These are phyloP conservation scores for Ulmus americana DNA, from an alignment of 331 rosid species.

Conservation along the genomic window DNA sequence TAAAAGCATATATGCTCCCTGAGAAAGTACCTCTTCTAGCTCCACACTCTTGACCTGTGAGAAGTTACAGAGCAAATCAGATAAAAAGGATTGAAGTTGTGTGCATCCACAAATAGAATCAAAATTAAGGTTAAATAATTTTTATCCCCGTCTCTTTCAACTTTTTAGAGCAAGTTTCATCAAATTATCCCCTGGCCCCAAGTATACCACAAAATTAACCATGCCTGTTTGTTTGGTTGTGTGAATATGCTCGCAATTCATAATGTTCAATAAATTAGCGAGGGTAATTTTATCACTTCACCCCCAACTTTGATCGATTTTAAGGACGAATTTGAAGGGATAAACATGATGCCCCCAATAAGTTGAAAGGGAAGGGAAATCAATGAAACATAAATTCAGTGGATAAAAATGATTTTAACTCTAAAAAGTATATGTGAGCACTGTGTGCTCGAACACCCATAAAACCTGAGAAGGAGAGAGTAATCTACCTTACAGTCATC, in stretches of 20 bases:
- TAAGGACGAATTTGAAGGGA: no score
- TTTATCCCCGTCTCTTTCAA: no score
- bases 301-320: no score
- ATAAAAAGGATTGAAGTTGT: background rate
- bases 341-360: background rate
- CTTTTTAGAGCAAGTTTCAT: no score
- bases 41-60: constrained; percentile 61
- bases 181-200: no score
- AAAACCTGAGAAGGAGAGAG: background rate
- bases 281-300: no score
- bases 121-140: no score
- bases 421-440: background rate
- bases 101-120: background rate
- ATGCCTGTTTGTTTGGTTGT: no score
- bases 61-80: constrained; percentile 22
- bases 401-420: background rate
- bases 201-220: no score
- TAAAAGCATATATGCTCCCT: constrained; percentile 93
- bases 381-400: background rate
- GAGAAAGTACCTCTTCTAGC: constrained; percentile 90
- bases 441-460: background rate
- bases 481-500: constrained; percentile 75
- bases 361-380: background rate
- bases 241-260: no score
- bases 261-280: no score